Base-by-base conservation (phyloP, 2,329 filamentous ascomycete species). In the Simplicillium sp. region DNA sequence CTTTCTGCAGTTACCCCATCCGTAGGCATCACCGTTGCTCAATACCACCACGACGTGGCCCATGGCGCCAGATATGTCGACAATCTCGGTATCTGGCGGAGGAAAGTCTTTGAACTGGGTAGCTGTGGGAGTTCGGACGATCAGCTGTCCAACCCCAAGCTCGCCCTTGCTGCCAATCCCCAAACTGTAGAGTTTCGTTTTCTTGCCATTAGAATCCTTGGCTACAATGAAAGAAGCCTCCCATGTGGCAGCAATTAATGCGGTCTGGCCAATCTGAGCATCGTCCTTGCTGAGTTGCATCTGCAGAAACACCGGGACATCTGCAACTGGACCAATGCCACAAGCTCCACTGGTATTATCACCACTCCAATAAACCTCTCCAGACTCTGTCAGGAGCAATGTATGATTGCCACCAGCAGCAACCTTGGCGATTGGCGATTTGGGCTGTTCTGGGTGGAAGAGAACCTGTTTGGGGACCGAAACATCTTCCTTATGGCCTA, bases 1-100 rank as follows among this genome's bases (percentile, higher is more conserved):
- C 55, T 95, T 92, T 17, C 87, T 75, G 12, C 84, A 82, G 51
- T 80, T 86, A 0, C 92, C 92, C 90, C 90, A 97, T 3, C 87
- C 89, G 56, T 84, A 94, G 2, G 82, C 80, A 13, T 84, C 72
- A 1, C 89, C 90, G 54, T 84, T 82, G 34, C 73, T 74, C 3
- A 94, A 62, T 1, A 96, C 74, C 2, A 68, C 77, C 13, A 94
- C 75, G 0, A 80, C 78, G 55, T 98, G 92, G 16, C 78, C 79
- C 68, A 94, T 84, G 28, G 84, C 79, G 11, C 85, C 83, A 2
- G 81, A 68, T 18, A 96, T 55, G 43, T 82, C 74, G 1, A 75
- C 60, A 4, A 94, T 58, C n/a, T 67, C 60, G 0, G 71, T 71
- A 0, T 64, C 75, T 1, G 48, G 8, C 0, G 82, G 82, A 2